Base-by-base conservation (phyloP, 1,139 yeast species). In the Pichia sp. region DNA sequence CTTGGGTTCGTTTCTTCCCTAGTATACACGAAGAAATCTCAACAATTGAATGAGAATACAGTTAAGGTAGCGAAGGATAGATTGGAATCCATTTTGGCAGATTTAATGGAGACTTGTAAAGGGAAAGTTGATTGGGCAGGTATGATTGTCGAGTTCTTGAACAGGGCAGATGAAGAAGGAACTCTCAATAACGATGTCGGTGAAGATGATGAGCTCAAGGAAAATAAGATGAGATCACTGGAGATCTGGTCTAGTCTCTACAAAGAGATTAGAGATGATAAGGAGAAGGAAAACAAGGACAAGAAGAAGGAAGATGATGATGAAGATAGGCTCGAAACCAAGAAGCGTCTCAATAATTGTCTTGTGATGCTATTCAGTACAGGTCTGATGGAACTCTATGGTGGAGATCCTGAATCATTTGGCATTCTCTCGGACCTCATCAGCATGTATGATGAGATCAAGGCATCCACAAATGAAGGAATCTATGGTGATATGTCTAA, bases 301-400 rank as follows among this genome's bases (percentile, higher is more conserved):
- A n/a, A n/a, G n/a, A n/a, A n/a, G n/a, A n/a, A n/a, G n/a, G n/a
- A n/a, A n/a, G n/a, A n/a, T n/a, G n/a, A n/a, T n/a, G n/a, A n/a
- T n/a, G n/a, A n/a, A n/a, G n/a, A n/a, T n/a, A n/a, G n/a, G n/a
- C n/a, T n/a, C n/a, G n/a, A n/a, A n/a, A n/a, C n/a, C n/a, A n/a
- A n/a, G n/a, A n/a, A n/a, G n/a, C n/a, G 39, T 19, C 13, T 39
- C 7, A 29, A 30, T 13, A 45, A 40, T 14, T 55, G 58, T n/a
- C 80, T 83, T 52, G 94, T 86, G 54, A 63, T 85, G 30, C 63
- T 91, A 33, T 75, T 84, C 41, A 81, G 96, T 1, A 74, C 85
- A 71, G 82, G 82, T 3, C 59, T 87, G 31, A 57, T 91, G 20
- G 96, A 87, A 54, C 67, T 88, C 29, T 87, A 79, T 52, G 64